Percentiles rank a stretch among this genome's conserved stretches.
These are phyloP conservation scores for Yamadazyma songkhlaensis DNA, from an alignment of 1,139 yeast genomes.

Conservation along the genomic window DNA sequence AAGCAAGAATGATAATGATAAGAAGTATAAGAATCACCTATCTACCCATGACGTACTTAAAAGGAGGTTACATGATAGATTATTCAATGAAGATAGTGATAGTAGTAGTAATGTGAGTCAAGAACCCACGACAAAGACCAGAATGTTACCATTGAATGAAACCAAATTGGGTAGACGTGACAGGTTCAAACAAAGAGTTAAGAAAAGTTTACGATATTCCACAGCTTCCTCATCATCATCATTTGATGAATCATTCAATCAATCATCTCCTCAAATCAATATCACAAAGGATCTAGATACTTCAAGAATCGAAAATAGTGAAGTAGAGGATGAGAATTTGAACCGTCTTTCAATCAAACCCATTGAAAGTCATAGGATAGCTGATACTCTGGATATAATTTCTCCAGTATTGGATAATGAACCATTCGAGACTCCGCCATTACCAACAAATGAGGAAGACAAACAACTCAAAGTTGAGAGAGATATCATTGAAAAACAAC, in stretches of 20 bases:
- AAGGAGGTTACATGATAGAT: conserved; percentile 28
- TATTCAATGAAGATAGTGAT: conserved; percentile 22
- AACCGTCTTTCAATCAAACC: conserved; percentile 12
- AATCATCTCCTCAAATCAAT: background rate
- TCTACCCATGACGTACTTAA: background rate
- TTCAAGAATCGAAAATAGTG: background rate
- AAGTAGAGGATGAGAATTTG: conserved; percentile 9
- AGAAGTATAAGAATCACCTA: too few relatives aligned
- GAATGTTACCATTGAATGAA: conserved; percentile 7
- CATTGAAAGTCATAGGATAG: conserved; percentile 8
- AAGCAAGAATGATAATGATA: too few relatives aligned
- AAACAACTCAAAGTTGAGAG: background rate
- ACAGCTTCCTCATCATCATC: conserved; percentile 10
- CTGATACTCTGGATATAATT: conserved; percentile 3
- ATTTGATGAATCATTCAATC: conserved; percentile 6
- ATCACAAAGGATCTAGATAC: background rate
- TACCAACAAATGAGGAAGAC: background rate
- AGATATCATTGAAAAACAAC: conserved; percentile 7
- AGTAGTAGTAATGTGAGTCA: background rate
- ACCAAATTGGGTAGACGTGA: conserved; percentile 11
- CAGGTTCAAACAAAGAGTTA: conserved; percentile 10
- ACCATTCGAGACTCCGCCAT: background rate
- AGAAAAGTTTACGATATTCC: conserved; percentile 9
- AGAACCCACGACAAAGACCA: background rate
- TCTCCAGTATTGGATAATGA: background rate